Base-by-base conservation (phyloP, 2,329 filamentous ascomycete species). In the Aspergillus quadricinctus region DNA sequence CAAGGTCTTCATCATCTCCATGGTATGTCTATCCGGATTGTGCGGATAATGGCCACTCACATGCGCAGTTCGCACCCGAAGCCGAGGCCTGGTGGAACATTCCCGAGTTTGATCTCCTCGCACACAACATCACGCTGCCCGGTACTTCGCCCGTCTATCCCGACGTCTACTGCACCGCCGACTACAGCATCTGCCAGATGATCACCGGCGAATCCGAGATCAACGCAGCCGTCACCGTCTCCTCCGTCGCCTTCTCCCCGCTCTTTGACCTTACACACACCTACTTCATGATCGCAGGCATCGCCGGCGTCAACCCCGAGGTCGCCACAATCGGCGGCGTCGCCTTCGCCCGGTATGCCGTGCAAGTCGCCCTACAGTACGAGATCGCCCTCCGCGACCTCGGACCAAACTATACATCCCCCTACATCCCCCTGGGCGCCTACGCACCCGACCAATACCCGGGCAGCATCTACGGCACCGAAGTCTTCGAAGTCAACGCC, bases 301-400 rank as follows among this genome's bases (percentile, higher is more conserved):
- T 92, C 59, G 88, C 85, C 1, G 88, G 89, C n/a, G 79, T 90
- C 46, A 90, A 84, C 69, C 89, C 88, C 0, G 82, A 86, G 58
- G 73, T 83, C 27, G 84, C 81, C 23, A 90, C 88, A 0, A 78
- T 88, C 4, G 84, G 82, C 48, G 81, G 82, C 43, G 87, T 89
- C 0, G 86, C 86, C 1, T 83, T 92, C 53, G 82, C 85, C 40
- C 81, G 83, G 23, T 92, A 85, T 66, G 83, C 87, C 0, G 81
- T 92, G 4, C 89, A 92, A 67, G 87, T 90, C 2, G 88, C 85
- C 0, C 76, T 91, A 53, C 88, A 92, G 70, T 89, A 90, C 61
- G 88, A 92, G 71, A 83, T 92, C 58, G 88, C 91, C 63, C 75
- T 82, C 1, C 82, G 88, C 35, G 87, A 90, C 58, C 82, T 89